These are phyloP conservation scores for Aspergillus novoparasiticus DNA, from an alignment of 2,329 filamentous ascomycete genomes.

Conservation along the genomic window DNA sequence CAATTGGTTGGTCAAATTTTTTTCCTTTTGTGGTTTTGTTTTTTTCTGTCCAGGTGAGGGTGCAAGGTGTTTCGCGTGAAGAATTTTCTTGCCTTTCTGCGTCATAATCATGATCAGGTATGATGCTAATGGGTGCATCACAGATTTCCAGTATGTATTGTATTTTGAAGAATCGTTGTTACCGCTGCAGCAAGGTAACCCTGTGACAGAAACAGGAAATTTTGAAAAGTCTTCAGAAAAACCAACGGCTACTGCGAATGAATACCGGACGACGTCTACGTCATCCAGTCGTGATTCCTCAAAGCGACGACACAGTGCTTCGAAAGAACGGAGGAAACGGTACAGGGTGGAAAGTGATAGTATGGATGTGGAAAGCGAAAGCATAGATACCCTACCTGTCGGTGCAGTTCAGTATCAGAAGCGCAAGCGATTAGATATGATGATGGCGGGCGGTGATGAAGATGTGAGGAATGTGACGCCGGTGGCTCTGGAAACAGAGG, in stretches of 20 bases:
- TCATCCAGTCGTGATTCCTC: neutral
- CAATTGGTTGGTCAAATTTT: slow-evolving; percentile 32
- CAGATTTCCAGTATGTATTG: slow-evolving; percentile 2
- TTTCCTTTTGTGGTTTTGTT: neutral
- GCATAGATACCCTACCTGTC: neutral
- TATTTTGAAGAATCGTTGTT: neutral
- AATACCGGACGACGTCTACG: neutral
- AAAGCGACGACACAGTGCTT: neutral
- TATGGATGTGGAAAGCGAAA: neutral
- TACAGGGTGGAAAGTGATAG: slow-evolving; percentile 18
- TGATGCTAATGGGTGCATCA: neutral
- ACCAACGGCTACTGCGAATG: neutral
- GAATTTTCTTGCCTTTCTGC: neutral
- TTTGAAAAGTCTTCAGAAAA: neutral
- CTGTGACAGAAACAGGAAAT: slow-evolving; percentile 6
- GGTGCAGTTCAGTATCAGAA: slow-evolving; percentile 18
- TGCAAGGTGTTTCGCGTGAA: too few relatives aligned
- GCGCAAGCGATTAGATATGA: slow-evolving; percentile 26
- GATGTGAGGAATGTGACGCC: slow-evolving; percentile 27
- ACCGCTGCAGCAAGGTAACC: neutral
- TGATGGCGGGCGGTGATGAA: slow-evolving; percentile 24
- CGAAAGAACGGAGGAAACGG: slow-evolving; percentile 20
- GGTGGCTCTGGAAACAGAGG: slow-evolving; percentile 41
- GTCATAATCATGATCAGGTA: neutral
- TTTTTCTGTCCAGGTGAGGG: too few relatives aligned